phyloP scores from a whole-genome alignment of 73 alveolate species.

The Stentor coeruleus region DNA sequence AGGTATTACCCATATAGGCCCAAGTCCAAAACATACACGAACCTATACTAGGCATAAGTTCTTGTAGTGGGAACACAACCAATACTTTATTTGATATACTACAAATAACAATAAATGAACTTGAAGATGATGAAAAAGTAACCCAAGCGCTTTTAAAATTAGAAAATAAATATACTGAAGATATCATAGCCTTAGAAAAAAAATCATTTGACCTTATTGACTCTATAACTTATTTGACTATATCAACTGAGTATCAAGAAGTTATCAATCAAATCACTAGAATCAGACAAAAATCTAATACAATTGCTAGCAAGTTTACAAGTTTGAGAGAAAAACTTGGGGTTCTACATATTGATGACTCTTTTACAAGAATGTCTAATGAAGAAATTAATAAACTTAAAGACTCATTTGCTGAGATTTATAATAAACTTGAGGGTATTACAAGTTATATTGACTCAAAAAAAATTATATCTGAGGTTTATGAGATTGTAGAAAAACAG shows the following conservation, averaged over 20 bases:
- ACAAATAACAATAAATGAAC: background rate
- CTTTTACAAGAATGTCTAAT: background rate
- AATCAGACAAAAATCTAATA: no score
- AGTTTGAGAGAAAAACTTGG: background rate
- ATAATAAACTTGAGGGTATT: background rate
- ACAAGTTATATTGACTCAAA: background rate
- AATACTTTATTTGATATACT: background rate
- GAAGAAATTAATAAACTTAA: background rate
- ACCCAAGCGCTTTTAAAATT: background rate
- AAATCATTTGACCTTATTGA: no score
- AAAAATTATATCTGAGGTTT: background rate
- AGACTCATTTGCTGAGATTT: background rate
- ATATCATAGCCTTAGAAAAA: no score
- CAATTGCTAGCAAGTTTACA: no score
- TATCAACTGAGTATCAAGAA: no score
- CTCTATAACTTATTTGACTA: no score
- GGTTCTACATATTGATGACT: background rate
- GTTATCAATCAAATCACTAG: no score
- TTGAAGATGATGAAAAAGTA: background rate
- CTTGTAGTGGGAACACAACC: background rate
- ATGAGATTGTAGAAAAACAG: background rate
- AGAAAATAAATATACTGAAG: background rate
- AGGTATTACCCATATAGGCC: background rate
- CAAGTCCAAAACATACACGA: background rate
- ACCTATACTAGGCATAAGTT: background rate